phyloP scores from a whole-genome alignment of 495 filamentous ascomycete species.

The Staphylotrichum tortipilum region DNA sequence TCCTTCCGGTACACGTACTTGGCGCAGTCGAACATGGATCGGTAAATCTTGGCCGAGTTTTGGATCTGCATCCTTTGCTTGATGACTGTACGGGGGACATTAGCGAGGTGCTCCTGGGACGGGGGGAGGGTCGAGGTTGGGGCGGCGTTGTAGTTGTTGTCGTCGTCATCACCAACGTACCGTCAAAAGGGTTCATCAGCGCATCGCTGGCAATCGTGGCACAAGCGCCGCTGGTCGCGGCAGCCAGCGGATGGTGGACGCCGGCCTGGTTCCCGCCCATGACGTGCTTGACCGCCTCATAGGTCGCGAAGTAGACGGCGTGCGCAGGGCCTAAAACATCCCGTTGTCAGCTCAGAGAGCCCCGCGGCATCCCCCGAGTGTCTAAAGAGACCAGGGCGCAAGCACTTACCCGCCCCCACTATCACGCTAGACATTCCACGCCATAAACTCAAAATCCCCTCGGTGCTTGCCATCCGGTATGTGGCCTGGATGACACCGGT shows the following conservation, averaged over 20 bases:
- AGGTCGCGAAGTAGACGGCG: conserved; percentile 96
- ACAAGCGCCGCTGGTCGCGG: conserved; percentile 82
- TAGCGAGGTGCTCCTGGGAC: conserved; percentile 10
- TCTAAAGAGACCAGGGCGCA: background rate
- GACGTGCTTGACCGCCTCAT: conserved; percentile 90
- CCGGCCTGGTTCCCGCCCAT: conserved; percentile 86
- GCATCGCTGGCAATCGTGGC: conserved; percentile 96
- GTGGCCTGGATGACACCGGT: conserved; percentile 87
- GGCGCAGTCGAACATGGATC: conserved; percentile 75
- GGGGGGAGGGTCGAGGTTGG: background rate
- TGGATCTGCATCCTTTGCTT: conserved; percentile 99
- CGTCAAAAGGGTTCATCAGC: conserved; percentile 99
- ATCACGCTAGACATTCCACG: conserved; percentile 94
- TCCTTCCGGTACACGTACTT: conserved; percentile 77
- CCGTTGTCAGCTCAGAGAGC: conserved; percentile 12
- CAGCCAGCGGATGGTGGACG: conserved; percentile 88
- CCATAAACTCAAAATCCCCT: conserved; percentile 89
- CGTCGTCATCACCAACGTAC: no score
- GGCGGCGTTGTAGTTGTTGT: no score
- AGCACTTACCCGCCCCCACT: conserved; percentile 73
- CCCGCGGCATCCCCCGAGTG: no score
- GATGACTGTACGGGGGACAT: conserved; percentile 55
- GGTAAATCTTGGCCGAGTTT: conserved; percentile 75
- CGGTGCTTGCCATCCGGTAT: conserved; percentile 78
- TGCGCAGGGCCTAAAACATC: conserved; percentile 74